Base-by-base conservation (phyloP, 108 stramenopile species). In the Cylindrotheca fusiformis region DNA sequence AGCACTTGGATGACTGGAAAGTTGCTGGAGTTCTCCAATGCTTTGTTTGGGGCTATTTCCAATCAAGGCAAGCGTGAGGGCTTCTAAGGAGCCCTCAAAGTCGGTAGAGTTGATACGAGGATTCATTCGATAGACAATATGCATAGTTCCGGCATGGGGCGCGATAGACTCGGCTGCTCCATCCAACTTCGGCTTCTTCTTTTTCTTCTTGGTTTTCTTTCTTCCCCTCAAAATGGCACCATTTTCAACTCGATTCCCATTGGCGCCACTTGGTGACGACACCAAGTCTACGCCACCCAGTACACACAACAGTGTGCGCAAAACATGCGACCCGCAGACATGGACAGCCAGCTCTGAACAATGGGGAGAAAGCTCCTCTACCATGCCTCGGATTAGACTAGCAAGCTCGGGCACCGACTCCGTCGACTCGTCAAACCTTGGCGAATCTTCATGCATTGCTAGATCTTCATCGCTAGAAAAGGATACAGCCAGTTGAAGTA, bases 281-380 rank as follows among this genome's bases (percentile, higher is more conserved):
- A 80, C 70, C 25, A 84, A 69, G 66, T 84, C 71, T 1, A 83
- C 84, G 32, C 88, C 88, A 30, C 81, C 83, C 28, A 92, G 67
- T 5, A 90, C 81, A 55, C 83, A 88, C 5, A 93, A 48, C 0
- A 90, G 67, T 12, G 92, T 76, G 36, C 92, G 65, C 24, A 93
- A 60, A 0, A 93, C 92, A 65, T 93, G 92, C 22, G 86, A 85
- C 10, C 88, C 92, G 71, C 92, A 93, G 5, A 93, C 66, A 69
- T 93, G 92, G n/a, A 78, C 76, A 3, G 83, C 74, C 53, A 93
- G 66, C 27, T 88, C 75, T 0, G 76, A 25, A 49, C 79, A 74
- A 48, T 65, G 71, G n/a, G 71, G 83, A 20, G 57, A 53, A 28
- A 93, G 65, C 58, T 93, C 92, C 21, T 84, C 76, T 2, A 81